These are phyloP conservation scores for Cinchona pubescens DNA, from an alignment of 257 asterid genomes.

Conservation along the genomic window DNA sequence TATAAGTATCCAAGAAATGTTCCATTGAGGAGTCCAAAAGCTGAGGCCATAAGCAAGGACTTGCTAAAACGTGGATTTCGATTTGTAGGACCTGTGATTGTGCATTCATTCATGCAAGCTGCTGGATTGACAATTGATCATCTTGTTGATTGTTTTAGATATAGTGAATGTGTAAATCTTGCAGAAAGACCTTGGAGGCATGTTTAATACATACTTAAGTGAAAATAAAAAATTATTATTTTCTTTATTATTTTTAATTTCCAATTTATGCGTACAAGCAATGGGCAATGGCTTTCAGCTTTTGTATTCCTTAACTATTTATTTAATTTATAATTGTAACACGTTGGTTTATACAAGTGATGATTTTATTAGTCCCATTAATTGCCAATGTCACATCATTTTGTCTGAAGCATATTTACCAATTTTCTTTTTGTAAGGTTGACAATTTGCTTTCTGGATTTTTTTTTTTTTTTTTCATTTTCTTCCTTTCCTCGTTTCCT, in stretches of 20 bases:
- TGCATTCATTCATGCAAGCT: slow-evolving; percentile 87
- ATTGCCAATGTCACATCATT: no score
- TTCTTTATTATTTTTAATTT: neutral
- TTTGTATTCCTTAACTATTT: no score
- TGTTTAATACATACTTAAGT: slow-evolving; percentile 43
- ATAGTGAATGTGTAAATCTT: slow-evolving; percentile 61
- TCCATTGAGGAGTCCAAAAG: slow-evolving; percentile 79
- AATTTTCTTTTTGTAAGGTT: no score
- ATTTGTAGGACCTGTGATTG: slow-evolving; percentile 84
- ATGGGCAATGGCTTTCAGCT: no score
- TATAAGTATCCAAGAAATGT: slow-evolving; percentile 68
- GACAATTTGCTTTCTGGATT: no score
- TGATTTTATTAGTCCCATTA: no score
- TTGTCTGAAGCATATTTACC: no score
- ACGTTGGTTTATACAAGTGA: neutral
- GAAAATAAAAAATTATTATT: neutral
- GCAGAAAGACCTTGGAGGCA: slow-evolving; percentile 99
- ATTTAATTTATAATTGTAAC: neutral
- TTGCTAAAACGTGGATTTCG: slow-evolving; percentile 72
- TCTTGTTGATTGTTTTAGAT: slow-evolving; percentile 72
- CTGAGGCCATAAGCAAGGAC: slow-evolving; percentile 86
- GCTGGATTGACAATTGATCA: slow-evolving; percentile 86
- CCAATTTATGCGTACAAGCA: neutral
- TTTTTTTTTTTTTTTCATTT: no score
- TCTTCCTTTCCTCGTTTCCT: no score